Conservation (phyloP, 2,329 filamentous ascomycete genomes). For the Nannizzia gypsea region DNA sequence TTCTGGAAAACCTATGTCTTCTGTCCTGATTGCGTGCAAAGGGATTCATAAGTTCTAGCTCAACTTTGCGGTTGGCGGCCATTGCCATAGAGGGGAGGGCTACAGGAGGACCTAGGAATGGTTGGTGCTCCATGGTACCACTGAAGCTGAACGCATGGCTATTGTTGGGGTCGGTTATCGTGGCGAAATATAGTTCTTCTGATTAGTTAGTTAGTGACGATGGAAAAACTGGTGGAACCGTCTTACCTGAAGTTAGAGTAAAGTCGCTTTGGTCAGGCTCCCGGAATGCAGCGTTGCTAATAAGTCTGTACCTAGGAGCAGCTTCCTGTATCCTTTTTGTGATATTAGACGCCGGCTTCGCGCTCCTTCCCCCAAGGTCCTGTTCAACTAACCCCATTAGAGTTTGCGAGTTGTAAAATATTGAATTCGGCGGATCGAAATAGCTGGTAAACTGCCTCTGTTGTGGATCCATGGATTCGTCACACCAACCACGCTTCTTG, state of each 20-base stretch:
- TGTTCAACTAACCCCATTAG: not conserved
- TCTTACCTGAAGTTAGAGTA: not conserved
- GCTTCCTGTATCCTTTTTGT: not conserved
- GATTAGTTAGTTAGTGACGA: not conserved
- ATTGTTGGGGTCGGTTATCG: not conserved
- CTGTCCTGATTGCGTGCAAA: not conserved
- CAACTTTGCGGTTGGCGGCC: not conserved
- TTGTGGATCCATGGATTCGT: not conserved
- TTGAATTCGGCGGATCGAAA: not conserved
- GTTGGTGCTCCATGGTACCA: not conserved
- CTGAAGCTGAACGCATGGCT: not conserved
- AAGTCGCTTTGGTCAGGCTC: not conserved
- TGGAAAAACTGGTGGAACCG: not conserved
- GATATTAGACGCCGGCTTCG: not conserved
- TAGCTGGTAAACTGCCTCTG: not conserved
- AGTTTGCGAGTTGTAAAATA: not conserved
- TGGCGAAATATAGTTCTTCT: not conserved
- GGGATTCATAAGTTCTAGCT: not conserved
- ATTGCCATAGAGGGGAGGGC: not conserved
- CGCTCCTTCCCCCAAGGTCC: not conserved
- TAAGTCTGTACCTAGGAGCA: not conserved
- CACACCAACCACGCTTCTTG: not conserved
- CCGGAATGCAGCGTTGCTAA: not conserved
- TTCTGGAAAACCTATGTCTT: not conserved
- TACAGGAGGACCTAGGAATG: not conserved